Evolutionary conservation across 345 rosid species (phyloP).

Genomic region (Hypericum perforatum): DNA sequence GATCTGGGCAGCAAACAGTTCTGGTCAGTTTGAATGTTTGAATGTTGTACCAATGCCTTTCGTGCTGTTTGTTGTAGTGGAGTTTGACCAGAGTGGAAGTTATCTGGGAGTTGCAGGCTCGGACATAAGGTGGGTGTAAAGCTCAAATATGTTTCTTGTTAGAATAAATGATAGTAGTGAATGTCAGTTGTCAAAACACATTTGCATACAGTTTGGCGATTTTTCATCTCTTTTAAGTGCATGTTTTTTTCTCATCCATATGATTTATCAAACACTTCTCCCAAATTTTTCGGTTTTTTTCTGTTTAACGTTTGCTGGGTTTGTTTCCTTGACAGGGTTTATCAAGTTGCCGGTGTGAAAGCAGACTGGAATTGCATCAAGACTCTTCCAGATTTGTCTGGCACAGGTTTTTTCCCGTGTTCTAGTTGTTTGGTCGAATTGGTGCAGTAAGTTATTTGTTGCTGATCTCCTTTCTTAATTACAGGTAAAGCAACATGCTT

Average conservation of each 20-base stretch:
- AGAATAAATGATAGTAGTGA: no score
- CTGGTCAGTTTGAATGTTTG: no score
- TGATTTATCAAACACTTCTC: neutral
- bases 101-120: conserved; percentile 83
- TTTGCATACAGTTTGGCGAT: no score
- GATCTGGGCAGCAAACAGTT: no score
- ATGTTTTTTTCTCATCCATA: neutral
- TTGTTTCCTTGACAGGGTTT: conserved; percentile 35
- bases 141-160: no score
- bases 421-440: neutral
- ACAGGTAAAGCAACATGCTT: conserved; percentile 63
- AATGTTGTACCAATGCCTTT: neutral
- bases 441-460: neutral
- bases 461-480: conserved; percentile 1
- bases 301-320: no score
- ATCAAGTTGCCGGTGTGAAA: conserved; percentile 85
- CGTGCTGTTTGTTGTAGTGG: conserved; percentile 48
- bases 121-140: conserved; percentile 50
- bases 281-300: no score
- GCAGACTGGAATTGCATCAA: conserved; percentile 87
- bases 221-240: neutral
- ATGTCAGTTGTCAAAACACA: no score
- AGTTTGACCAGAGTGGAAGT: conserved; percentile 80
- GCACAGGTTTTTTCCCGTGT: conserved; percentile 45
- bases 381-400: conserved; percentile 90